Evolutionary conservation across 2,329 filamentous ascomycete species (phyloP).

Genomic region (Fusarium verticillioides): DNA sequence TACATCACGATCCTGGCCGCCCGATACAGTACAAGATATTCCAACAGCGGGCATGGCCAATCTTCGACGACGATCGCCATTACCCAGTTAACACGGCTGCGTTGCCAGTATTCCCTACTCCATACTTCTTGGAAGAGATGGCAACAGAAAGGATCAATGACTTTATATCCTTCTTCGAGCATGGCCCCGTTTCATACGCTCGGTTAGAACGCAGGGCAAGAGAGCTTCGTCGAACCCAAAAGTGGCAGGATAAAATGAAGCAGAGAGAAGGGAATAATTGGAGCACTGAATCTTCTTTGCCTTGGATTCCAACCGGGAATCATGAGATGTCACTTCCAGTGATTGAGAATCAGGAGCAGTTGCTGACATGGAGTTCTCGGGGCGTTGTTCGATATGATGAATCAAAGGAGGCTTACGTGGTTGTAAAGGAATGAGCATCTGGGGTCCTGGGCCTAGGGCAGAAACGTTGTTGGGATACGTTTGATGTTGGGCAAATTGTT

Average conservation of each 20-base stretch:
- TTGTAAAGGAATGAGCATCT: not conserved
- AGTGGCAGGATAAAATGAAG: not conserved
- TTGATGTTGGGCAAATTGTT: too few relatives aligned
- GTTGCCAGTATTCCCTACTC: not conserved
- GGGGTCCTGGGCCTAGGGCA: too few relatives aligned
- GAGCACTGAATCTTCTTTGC: not conserved
- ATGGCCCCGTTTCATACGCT: not conserved
- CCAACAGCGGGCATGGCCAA: conserved; percentile 23
- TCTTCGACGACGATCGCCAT: conserved; percentile 12
- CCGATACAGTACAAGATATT: not conserved
- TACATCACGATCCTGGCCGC: too few relatives aligned
- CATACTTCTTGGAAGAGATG: not conserved
- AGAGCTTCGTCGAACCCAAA: not conserved
- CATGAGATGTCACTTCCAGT: not conserved
- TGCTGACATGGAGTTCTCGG: not conserved
- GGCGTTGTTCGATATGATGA: not conserved
- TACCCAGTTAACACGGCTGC: not conserved
- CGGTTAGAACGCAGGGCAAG: not conserved
- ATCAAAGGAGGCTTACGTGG: too few relatives aligned
- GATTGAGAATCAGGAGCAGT: not conserved
- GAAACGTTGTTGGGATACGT: too few relatives aligned
- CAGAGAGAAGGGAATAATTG: rapidly evolving
- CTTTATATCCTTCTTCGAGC: rapidly evolving
- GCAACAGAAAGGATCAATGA: not conserved
- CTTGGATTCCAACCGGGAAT: rapidly evolving